Base-by-base conservation (phyloP, 2,329 filamentous ascomycete species). In the Verticillium isaacii region DNA sequence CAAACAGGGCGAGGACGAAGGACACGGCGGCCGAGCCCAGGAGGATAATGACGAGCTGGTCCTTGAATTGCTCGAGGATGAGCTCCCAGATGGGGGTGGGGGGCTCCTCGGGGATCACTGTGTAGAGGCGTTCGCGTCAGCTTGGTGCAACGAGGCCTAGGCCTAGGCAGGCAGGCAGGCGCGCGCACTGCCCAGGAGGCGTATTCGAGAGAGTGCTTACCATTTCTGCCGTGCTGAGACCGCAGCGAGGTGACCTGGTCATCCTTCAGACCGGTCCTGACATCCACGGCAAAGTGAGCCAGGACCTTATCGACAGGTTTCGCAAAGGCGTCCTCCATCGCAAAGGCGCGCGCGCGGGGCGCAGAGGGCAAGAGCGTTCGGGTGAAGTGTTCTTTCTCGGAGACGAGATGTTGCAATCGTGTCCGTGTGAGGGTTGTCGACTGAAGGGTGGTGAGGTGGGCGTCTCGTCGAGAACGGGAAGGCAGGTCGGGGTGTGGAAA, bases 21-120 rank as follows among this genome's bases (percentile, higher is more conserved):
- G 95, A 98, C 39, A 99, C 89, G 23, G 90, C 92, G 12, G 95
- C 95, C 41, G 94, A 98, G 60, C 88, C 95, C 58, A 99, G 85
- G 25, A 99, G 84, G 69, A 99, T 99, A 60, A 99, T 85, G 68
- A 99, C 95, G 57, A 99, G 87, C 77, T 99, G 95, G 74, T 99
- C 95, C 78, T 99, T 97, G 85, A 99, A 99, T 76, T 99, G 95
- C 79, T 99, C 95, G 63, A 99, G 85, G 61, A 99, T 92, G 66
- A 99, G 88, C 78, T 98, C 87, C 95, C 94, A 99, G 57, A 99
- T 75, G 45, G 95, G 95, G 36, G 95, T 99, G 3, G 95, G 93
- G 60, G 95, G 95, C 67, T 99, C 95, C 80, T 99, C 95, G 56
- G 84, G 78, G 65, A 87, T 87, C 57, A 83, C 84, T 87, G 66